Base-by-base conservation (phyloP, 225 moss, liverwort and hornwort species). In the Ulota crispa region DNA sequence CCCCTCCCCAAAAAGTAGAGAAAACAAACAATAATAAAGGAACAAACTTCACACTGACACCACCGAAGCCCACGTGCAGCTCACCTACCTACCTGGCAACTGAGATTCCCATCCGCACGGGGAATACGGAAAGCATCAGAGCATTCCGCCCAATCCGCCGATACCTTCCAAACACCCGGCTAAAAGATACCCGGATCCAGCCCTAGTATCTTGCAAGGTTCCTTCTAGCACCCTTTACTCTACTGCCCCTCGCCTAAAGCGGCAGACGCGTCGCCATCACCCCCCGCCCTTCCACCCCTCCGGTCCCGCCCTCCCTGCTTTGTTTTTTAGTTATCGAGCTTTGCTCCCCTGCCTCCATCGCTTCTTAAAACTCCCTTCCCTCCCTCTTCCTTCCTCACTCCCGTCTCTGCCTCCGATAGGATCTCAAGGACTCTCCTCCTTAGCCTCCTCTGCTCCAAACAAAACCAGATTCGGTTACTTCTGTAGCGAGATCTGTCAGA, bases 51-150 rank as follows among this genome's bases (percentile, higher is more conserved):
- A 34, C 79, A 66, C 55, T 72, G 78, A 71, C 47, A 47, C 60
- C 73, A 73, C 74, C 68, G 73, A 36, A 69, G 13, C 54, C 84
- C 80, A 84, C 68, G 84, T 75, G 84, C 84, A 84, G 31, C 52
- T 41, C 23, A 84, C 80, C 69, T 26, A 62, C 80, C 75, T 53
- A 52, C 75, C 80, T 41, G 84, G 75, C 75, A 69, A 45, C 60
- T 52, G 50, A 70, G 84, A 80, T 75, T 75, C 75, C 63, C n/a
- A 5, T 9, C 47, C 10, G 3, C 0, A 3, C 1, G 54, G 1
- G 7, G 12, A 14, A 6, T 28, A 10, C 37, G 53, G 70, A n/a
- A 3, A 42, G 36, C 36, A 36, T 6, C 7, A n/a, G 63, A 50
- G 54, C 54, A 30, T 63, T 52, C 28, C 55, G 28, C 65, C 59